Conservation (phyloP, 495 filamentous ascomycete species). For the Neurospora sp. region DNA sequence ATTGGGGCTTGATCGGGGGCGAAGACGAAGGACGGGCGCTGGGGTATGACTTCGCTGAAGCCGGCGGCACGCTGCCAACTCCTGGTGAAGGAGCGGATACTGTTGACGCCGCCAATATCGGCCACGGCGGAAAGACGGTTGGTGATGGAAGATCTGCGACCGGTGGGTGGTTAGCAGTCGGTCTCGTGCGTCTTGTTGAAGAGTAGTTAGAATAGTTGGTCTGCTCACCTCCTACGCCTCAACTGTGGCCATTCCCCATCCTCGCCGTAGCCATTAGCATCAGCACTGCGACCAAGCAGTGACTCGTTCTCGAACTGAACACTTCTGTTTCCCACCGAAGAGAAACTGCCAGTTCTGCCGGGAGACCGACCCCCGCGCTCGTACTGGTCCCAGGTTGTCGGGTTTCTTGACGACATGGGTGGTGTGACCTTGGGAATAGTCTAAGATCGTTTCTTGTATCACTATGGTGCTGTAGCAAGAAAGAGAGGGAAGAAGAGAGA, state of each 20-base stretch:
- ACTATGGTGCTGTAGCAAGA: background rate
- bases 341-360: constrained; percentile 25
- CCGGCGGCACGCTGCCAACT: constrained; percentile 89
- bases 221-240: constrained; percentile 25
- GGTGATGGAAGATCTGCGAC: constrained; percentile 59
- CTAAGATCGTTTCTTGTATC: background rate
- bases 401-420: constrained; percentile 29
- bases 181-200: constrained; percentile 3
- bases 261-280: constrained; percentile 11
- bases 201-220: too few relatives aligned
- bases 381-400: constrained; percentile 45
- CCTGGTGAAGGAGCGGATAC: constrained; percentile 85
- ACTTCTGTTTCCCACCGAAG: constrained; percentile 25
- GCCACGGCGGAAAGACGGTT: constrained; percentile 56
- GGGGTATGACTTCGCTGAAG: constrained; percentile 76
- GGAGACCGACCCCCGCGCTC: constrained; percentile 22
- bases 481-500: background rate
- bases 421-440: background rate
- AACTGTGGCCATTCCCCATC: constrained; percentile 26
- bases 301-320: constrained; percentile 28
- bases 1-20: constrained; percentile 35
- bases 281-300: constrained; percentile 27
- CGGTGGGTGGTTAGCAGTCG: background rate
- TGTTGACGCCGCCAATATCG: constrained; percentile 84
- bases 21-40: constrained; percentile 59